Base-by-base conservation (phyloP, 2,329 filamentous ascomycete species). In the Mycosphaerella arachidis region DNA sequence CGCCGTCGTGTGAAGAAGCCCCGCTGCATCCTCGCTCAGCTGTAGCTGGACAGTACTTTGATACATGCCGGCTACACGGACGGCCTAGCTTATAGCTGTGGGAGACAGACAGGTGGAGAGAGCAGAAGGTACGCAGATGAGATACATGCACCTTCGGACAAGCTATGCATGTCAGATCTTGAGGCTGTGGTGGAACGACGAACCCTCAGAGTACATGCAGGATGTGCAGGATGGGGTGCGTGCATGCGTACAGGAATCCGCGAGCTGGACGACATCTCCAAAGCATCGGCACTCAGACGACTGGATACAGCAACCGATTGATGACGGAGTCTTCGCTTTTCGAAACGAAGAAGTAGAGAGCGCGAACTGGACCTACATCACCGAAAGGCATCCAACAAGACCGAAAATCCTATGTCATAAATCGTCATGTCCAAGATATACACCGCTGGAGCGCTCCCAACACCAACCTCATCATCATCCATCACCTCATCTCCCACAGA, bases 401-500 rank as follows among this genome's bases (percentile, higher is more conserved):
- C 16, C 40, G 13, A 43, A n/a, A 43, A 35, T 9, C 40, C n/a
- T 43, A 43, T 43, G 40, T 43, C 40, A 18, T 43, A 43, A 43
- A 18, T 43, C 40, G 4, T 43, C 18, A 43, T 43, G 40, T 43
- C 40, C 13, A 18, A 43, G 13, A 24, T 24, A 24, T 24, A 24
- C 24, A 24, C 24, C 24, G 24, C 24, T 24, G 24, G 24, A 24
- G 24, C 24, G 24, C 24, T 24, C 2, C 24, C 24, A 24, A 24
- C 24, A 24, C 1, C 3, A 24, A 1, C 24, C 24, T 24, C 24
- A 24, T 24, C 24, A 24, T 24, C 24, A 24, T 24, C 24, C 24
- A 24, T 24, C 24, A 24, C 40, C 31, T 64, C 57, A 67, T 4
- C 59, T n/a, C 8, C 60, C 61, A 57, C 63, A 67, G 27, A 67